Evolutionary conservation across 1,284 basidiomycete genomes (phyloP).

Genomic region (Prillingera fragicola): DNA sequence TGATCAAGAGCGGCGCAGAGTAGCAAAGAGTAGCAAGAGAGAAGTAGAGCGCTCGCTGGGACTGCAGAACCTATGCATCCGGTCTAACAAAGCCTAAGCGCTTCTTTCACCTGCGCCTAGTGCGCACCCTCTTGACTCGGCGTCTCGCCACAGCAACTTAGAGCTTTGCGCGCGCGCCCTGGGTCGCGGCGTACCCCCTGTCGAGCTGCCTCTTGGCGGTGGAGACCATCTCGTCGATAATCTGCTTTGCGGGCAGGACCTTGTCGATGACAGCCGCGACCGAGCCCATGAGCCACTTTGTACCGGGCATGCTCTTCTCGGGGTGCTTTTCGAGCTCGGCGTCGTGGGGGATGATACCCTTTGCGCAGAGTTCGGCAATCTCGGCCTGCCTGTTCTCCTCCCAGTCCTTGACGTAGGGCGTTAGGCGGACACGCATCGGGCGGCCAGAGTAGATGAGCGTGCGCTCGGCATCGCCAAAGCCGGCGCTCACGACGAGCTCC

Average conservation of each 20-base stretch:
- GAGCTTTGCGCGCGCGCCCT: no score
- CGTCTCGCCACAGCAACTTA: no score
- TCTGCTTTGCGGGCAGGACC: conserved; percentile 68
- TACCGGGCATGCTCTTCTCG: conserved; percentile 16
- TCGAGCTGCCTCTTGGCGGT: conserved; percentile 31
- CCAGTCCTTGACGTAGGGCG: conserved; percentile 74
- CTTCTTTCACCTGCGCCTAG: no score
- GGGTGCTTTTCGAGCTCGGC: conserved; percentile 5
- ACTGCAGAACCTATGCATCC: no score
- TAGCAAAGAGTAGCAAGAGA: no score
- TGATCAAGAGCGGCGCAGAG: no score
- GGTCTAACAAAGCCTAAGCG: no score
- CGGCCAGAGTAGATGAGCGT: conserved; percentile 63
- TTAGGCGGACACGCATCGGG: conserved; percentile 72
- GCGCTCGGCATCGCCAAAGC: conserved; percentile 21
- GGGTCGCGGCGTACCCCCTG: no score
- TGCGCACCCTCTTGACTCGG: no score
- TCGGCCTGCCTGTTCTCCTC: conserved; percentile 6
- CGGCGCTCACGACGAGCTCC: conserved; percentile 49
- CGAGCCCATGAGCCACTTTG: conserved; percentile 70
- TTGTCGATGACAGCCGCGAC: conserved; percentile 72
- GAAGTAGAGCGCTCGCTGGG: no score
- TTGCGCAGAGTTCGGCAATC: neutral
- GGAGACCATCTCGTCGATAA: conserved; percentile 66
- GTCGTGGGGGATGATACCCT: neutral